Conservation (phyloP, 345 rosid species). For the Populus euphratica region DNA sequence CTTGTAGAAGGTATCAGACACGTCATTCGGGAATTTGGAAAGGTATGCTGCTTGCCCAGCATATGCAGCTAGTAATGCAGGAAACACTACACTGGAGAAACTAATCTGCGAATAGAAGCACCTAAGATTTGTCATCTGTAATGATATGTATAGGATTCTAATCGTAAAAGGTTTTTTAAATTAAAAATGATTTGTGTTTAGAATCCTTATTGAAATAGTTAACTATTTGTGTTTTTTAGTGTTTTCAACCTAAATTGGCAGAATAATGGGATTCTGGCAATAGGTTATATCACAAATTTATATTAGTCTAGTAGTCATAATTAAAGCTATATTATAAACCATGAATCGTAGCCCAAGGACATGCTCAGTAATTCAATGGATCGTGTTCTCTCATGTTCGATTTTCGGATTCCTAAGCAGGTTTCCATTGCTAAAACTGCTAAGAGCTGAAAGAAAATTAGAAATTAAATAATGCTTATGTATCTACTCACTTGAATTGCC, state of each 20-base stretch:
- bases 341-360: too few relatives aligned
- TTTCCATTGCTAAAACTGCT: not conserved
- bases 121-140: not conserved
- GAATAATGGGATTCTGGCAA: not conserved
- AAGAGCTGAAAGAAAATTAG: not conserved
- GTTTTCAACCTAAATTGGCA: not conserved
- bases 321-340: too few relatives aligned
- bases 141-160: too few relatives aligned
- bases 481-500: conserved; percentile 55
- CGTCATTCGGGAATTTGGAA: conserved; percentile 31
- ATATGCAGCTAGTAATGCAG: conserved; percentile 40
- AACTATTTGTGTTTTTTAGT: too few relatives aligned
- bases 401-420: too few relatives aligned
- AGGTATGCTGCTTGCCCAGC: conserved; percentile 66
- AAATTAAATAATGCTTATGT: not conserved
- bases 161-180: too few relatives aligned
- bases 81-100: conserved; percentile 49
- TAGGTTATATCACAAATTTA: not conserved
- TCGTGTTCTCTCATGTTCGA: too few relatives aligned
- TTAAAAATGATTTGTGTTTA: too few relatives aligned
- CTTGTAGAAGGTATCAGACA: conserved; percentile 52
- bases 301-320: too few relatives aligned
- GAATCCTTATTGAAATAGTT: too few relatives aligned
- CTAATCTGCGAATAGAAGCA: conserved; percentile 47
- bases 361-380: too few relatives aligned